Percentiles rank a stretch among this genome's conserved stretches.
phyloP scores from a whole-genome alignment of 2,329 filamentous ascomycete genomes.

The Apiospora malaysiana region DNA sequence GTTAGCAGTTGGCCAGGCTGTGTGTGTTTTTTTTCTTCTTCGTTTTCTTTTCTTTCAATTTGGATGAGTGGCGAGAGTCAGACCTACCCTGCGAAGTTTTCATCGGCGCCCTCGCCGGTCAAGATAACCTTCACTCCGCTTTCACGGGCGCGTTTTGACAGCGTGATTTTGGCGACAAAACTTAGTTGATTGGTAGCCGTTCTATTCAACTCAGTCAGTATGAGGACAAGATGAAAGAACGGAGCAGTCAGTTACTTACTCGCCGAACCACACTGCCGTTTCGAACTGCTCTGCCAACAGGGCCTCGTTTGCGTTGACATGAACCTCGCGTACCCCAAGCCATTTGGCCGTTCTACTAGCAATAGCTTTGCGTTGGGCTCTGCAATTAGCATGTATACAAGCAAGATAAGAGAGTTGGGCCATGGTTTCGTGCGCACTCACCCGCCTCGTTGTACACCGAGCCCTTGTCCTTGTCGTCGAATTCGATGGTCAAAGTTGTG shows the following conservation, averaged over 20 bases:
- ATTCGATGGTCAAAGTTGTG: constrained; percentile 56
- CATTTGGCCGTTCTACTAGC: constrained; percentile 50
- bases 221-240: too few relatives aligned
- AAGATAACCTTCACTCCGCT: constrained; percentile 44
- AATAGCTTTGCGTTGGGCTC: constrained; percentile 22
- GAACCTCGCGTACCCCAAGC: constrained; percentile 43
- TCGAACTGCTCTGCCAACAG: constrained; percentile 52
- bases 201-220: not conserved
- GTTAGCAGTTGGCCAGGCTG: not conserved
- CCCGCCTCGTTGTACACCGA: constrained; percentile 55
- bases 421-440: constrained; percentile 14
- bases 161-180: constrained; percentile 51
- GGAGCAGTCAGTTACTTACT: not conserved
- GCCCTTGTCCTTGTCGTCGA: constrained; percentile 45
- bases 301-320: constrained; percentile 39
- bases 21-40: too few relatives aligned
- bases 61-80: not conserved
- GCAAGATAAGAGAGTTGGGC: too few relatives aligned
- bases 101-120: constrained; percentile 30
- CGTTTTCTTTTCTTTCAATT: too few relatives aligned
- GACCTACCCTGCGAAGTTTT: constrained; percentile 28
- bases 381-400: too few relatives aligned
- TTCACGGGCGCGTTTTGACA: constrained; percentile 48
- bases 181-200: constrained; percentile 43
- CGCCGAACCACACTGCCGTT: constrained; percentile 44